Evolutionary conservation across 306 rosid genomes (phyloP), one percentile per base, ranked within the genome.

Genomic region (Begonia loranthoides): DNA sequence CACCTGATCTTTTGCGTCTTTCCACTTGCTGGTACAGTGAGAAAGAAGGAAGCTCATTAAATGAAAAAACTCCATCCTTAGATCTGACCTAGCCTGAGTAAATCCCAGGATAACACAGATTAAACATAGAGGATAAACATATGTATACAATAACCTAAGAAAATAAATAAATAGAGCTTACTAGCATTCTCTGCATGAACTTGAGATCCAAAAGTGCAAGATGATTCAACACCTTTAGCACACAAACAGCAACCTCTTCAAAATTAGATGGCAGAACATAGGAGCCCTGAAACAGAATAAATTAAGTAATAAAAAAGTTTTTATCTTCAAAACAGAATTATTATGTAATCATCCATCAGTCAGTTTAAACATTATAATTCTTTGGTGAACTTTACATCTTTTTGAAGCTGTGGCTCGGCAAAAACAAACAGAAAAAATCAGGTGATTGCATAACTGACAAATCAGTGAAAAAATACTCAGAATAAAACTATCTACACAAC

Each of bases 161-260:
- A 43, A 13, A 10, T 3, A 10, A 2, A 43, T 11, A 43, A 43
- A 43, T 43, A 9, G 47, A 43, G 47, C 47, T 48, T 59, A 90
- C 97, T 41, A 90, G 92, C 95, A 80, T 82, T 68, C 62, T 72
- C 77, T 90, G 97, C 80, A 90, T 63, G 65, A 85, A 90, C 59
- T 77, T 76, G 39, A 82, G 84, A 81, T 90, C 92, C 94, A 90
- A 64, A 57, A 78, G 76, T 49, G 97, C 95, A 71, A 90, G 82
- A 60, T 90, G 85, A 64, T 90, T 90, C 70, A 90, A 65, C 75
- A 90, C 97, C 81, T 90, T 90, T 72, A 90, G 74, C 47, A 90
- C 94, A 72, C 95, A 94, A 55, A 90, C 66, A 40, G 97, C 95
- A 63, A 80, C 95, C 78, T 90, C 97, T 70, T 90, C 97, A 80